phyloP scores from a whole-genome alignment of 2,329 filamentous ascomycete genomes.

The Rutstroemia sydowiana region DNA sequence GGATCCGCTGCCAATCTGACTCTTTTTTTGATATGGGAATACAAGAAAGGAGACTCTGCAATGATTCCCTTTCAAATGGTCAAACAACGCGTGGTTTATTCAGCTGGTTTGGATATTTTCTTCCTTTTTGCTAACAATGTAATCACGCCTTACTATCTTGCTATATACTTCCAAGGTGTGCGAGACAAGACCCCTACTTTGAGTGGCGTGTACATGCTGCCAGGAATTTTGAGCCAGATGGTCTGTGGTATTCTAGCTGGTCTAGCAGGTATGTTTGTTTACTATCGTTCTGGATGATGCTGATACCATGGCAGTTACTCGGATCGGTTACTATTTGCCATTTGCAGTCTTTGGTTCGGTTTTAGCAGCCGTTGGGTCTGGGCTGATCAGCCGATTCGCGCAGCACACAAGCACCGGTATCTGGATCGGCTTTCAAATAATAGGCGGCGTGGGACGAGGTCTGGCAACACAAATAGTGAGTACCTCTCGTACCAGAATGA shows the following conservation, averaged over 20 bases:
- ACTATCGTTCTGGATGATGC: background rate
- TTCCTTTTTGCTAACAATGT: constrained; percentile 10
- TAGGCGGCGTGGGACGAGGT: constrained; percentile 22
- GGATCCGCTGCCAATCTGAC: constrained; percentile 12
- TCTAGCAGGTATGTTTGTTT: constrained; percentile 11
- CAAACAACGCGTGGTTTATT: constrained; percentile 15
- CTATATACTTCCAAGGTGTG: constrained; percentile 44
- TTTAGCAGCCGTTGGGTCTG: constrained; percentile 25
- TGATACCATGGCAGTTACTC: no score
- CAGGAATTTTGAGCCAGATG: constrained; percentile 32
- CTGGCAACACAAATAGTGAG: constrained; percentile 21
- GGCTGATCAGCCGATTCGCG: constrained; percentile 30
- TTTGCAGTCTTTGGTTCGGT: no score
- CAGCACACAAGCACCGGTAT: constrained; percentile 14
- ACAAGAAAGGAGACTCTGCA: constrained; percentile 19
- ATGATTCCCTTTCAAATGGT: constrained; percentile 19
- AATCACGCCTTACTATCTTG: constrained; percentile 36
- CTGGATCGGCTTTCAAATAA: constrained; percentile 26
- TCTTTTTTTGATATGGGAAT: constrained; percentile 20
- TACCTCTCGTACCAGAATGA: background rate
- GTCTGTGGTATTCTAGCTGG: constrained; percentile 17
- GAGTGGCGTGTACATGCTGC: constrained; percentile 35
- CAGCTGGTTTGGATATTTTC: background rate
- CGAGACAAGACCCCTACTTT: constrained; percentile 30
- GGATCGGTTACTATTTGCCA: no score